Evolutionary conservation across 495 filamentous ascomycete genomes (phyloP).

Genomic region (Polyplosphaeria fusca): DNA sequence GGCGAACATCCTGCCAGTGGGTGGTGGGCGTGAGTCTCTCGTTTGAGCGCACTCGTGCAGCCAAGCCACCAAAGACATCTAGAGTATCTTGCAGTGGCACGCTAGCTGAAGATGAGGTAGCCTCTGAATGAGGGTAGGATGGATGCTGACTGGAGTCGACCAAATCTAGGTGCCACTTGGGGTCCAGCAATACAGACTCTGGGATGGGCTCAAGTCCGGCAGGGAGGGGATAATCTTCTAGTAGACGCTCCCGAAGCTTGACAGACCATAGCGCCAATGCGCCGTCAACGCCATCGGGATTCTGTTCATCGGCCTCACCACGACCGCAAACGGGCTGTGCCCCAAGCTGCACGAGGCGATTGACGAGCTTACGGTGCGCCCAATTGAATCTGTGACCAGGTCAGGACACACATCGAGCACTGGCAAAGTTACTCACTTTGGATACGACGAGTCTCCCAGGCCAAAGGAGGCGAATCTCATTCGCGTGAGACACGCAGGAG

Average conservation of each 20-base stretch:
- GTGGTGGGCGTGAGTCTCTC: slow-evolving; percentile 65
- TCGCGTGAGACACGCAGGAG: slow-evolving; percentile 60
- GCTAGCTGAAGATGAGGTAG: not conserved
- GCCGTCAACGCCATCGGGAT: slow-evolving; percentile 88
- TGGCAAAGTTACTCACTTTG: slow-evolving; percentile 65
- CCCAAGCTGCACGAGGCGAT: slow-evolving; percentile 79
- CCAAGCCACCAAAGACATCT: slow-evolving; percentile 53
- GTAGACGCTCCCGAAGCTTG: slow-evolving; percentile 60
- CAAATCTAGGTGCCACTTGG: slow-evolving; percentile 69
- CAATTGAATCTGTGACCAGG: slow-evolving; percentile 74
- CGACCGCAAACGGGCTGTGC: slow-evolving; percentile 70
- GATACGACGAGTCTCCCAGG: slow-evolving; percentile 90
- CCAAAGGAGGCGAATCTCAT: slow-evolving; percentile 82
- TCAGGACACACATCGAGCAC: not conserved
- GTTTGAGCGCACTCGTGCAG: slow-evolving; percentile 53
- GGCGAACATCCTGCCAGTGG: slow-evolving; percentile 95
- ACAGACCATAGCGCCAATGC: slow-evolving; percentile 75
- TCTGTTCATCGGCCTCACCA: slow-evolving; percentile 88
- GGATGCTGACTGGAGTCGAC: not conserved
- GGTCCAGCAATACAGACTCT: slow-evolving; percentile 69
- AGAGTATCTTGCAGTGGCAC: slow-evolving; percentile 47
- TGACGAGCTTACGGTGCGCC: slow-evolving; percentile 83
- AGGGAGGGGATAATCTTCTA: slow-evolving; percentile 67
- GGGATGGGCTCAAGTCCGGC: slow-evolving; percentile 65
- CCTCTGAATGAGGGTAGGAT: not conserved